Evolutionary conservation across 495 filamentous ascomycete species (phyloP).

Genomic region (Geopyxis carbonaria): DNA sequence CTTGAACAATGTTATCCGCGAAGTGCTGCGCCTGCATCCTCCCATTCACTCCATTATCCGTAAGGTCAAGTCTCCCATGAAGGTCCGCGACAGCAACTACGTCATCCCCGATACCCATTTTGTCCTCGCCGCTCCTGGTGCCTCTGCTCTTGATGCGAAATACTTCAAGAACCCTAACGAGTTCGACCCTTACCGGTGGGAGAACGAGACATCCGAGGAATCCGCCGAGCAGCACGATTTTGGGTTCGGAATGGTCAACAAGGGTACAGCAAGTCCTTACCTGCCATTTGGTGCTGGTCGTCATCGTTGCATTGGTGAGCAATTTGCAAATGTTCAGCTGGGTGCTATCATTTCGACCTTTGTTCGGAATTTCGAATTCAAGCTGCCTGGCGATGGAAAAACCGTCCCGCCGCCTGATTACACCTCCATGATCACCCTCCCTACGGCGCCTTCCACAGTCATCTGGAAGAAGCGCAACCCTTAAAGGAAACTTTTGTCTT

Average conservation of each 20-base stretch:
- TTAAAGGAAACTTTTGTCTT: no score
- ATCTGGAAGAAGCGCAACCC: conserved; percentile 22
- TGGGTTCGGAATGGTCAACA: conserved; percentile 81
- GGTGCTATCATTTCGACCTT: conserved; percentile 66
- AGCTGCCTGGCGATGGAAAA: conserved; percentile 46
- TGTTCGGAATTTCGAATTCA: conserved; percentile 58
- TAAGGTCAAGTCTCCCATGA: conserved; percentile 63
- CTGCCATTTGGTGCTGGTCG: conserved; percentile 87
- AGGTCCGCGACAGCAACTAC: conserved; percentile 59
- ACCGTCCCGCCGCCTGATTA: conserved; percentile 81
- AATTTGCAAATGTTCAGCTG: conserved; percentile 89
- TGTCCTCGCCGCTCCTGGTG: conserved; percentile 66
- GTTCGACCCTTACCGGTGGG: conserved; percentile 87
- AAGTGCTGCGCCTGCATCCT: conserved; percentile 62
- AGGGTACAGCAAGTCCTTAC: conserved; percentile 74
- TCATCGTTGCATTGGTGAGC: conserved; percentile 91
- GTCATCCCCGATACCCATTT: conserved; percentile 58
- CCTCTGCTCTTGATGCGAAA: conserved; percentile 46
- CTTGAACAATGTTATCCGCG: conserved; percentile 54
- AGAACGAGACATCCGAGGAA: conserved; percentile 27
- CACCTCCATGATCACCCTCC: conserved; percentile 28
- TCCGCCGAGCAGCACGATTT: conserved; percentile 72
- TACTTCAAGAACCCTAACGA: conserved; percentile 65
- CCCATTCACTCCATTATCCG: conserved; percentile 78
- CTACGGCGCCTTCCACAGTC: conserved; percentile 14